A percentile compares a stretch with the other conserved stretches of the same genome.
Conservation (phyloP, 129 eudicot species). For the Mikania micrantha region DNA sequence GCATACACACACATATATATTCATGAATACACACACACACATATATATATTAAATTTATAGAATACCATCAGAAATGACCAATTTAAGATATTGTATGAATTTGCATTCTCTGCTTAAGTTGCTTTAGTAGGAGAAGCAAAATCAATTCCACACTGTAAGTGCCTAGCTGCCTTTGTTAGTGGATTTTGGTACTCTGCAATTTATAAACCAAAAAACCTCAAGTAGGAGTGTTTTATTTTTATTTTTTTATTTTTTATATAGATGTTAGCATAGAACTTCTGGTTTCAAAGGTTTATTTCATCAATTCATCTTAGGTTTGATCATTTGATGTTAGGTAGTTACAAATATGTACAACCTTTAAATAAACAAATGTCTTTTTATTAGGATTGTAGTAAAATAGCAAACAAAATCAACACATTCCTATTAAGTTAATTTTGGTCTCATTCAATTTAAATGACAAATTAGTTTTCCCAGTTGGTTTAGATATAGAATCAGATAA, state of each 20-base stretch:
- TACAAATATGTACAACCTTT: neutral
- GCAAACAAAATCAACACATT: neutral
- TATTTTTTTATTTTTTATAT: neutral
- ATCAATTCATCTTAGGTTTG: neutral
- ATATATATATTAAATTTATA: neutral
- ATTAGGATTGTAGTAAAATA: neutral
- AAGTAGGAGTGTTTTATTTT: too few relatives aligned
- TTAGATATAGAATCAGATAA: neutral
- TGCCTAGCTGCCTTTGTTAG: neutral
- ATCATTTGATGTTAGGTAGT: neutral
- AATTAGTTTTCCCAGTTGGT: neutral
- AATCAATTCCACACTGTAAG: neutral
- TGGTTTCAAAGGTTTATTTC: neutral
- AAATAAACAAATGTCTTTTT: neutral
- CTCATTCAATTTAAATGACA: neutral
- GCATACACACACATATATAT: neutral
- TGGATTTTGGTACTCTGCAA: neutral
- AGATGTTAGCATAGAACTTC: neutral
- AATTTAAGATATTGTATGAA: neutral
- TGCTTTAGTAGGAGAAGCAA: slow-evolving; percentile 1
- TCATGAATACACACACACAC: neutral
- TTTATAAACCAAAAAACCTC: slow-evolving; percentile 2
- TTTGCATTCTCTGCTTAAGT: neutral
- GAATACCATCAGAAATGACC: neutral
- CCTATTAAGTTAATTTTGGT: neutral